Percentiles rank a stretch among this genome's conserved stretches.
Evolutionary conservation across 2,329 filamentous ascomycete species (phyloP).

Genomic region (Talaromyces sp.): DNA sequence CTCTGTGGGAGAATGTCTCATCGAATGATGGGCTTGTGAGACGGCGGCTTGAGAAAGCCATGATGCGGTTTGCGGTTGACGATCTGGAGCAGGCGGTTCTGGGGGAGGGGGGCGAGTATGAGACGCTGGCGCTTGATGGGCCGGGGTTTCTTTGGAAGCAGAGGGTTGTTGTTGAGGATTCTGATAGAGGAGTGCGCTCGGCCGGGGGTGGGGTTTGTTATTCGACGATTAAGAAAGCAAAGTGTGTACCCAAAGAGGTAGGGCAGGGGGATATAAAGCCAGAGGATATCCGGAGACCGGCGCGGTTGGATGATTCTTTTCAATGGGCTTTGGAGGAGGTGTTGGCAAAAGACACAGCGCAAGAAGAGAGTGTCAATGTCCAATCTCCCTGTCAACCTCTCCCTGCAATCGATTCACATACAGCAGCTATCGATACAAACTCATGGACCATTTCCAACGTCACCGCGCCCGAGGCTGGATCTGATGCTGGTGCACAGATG

Average conservation of each 20-base stretch:
- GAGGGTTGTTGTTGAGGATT: constrained; percentile 59
- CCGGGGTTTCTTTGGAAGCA: constrained; percentile 68
- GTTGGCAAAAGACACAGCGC: neutral
- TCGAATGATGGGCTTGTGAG: constrained; percentile 41
- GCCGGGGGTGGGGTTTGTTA: constrained; percentile 77
- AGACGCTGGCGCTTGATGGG: constrained; percentile 83
- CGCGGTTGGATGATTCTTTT: constrained; percentile 64
- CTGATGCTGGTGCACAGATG: constrained; percentile 39
- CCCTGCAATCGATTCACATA: neutral
- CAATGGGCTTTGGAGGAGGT: constrained; percentile 26
- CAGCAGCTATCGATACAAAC: constrained; percentile 18
- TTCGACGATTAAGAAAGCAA: constrained; percentile 59
- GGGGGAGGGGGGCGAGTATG: constrained; percentile 93
- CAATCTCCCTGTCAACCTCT: neutral
- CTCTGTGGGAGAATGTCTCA: constrained; percentile 78
- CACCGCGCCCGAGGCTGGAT: constrained; percentile 35
- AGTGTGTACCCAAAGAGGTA: constrained; percentile 45
- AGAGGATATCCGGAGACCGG: constrained; percentile 49
- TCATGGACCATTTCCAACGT: constrained; percentile 35
- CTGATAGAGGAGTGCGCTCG: constrained; percentile 49
- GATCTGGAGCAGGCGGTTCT: constrained; percentile 67
- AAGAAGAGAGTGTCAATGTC: neutral
- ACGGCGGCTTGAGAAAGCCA: constrained; percentile 44
- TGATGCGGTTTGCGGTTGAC: constrained; percentile 53
- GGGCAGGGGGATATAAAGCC: constrained; percentile 15